Evolutionary conservation across 768 basidiomycete genomes (phyloP).

Genomic region (Mycena rosella): DNA sequence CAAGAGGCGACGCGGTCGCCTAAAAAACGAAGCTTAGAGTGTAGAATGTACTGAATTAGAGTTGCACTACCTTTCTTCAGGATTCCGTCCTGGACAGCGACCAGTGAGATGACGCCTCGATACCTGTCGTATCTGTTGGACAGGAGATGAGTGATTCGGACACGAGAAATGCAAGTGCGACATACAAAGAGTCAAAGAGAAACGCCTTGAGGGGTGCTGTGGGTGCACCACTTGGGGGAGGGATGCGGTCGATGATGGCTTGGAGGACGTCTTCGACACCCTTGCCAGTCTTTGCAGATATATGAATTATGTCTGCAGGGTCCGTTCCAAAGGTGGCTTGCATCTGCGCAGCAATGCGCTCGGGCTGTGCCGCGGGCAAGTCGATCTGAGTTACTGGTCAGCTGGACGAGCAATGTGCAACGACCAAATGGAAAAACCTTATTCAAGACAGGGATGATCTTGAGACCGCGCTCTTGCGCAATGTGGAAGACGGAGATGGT

Average conservation of each 20-base stretch:
- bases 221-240: constrained; percentile 74
- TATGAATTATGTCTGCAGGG: constrained; percentile 77
- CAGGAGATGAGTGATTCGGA: constrained; percentile 18
- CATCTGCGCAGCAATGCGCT: constrained; percentile 84
- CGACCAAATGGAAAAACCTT: constrained; percentile 65
- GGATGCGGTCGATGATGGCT: constrained; percentile 87
- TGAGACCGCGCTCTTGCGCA: constrained; percentile 83
- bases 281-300: constrained; percentile 94
- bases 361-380: constrained; percentile 89
- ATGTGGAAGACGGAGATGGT: constrained; percentile 95
- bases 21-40: constrained; percentile 42
- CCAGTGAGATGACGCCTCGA: constrained; percentile 93
- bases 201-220: constrained; percentile 81
- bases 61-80: constrained; percentile 77
- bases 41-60: not conserved
- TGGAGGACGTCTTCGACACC: constrained; percentile 84
- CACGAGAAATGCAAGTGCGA: constrained; percentile 29
- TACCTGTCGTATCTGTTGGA: constrained; percentile 88
- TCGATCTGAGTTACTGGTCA: constrained; percentile 74
- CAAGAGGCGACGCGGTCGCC: constrained; percentile 93
- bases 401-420: constrained; percentile 7
- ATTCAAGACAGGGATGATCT: constrained; percentile 92
- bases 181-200: constrained; percentile 93
- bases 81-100: constrained; percentile 84
- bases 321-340: constrained; percentile 86